Evolutionary conservation across 2,329 filamentous ascomycete species (phyloP).

Genomic region (Sclerotinia nivalis): DNA sequence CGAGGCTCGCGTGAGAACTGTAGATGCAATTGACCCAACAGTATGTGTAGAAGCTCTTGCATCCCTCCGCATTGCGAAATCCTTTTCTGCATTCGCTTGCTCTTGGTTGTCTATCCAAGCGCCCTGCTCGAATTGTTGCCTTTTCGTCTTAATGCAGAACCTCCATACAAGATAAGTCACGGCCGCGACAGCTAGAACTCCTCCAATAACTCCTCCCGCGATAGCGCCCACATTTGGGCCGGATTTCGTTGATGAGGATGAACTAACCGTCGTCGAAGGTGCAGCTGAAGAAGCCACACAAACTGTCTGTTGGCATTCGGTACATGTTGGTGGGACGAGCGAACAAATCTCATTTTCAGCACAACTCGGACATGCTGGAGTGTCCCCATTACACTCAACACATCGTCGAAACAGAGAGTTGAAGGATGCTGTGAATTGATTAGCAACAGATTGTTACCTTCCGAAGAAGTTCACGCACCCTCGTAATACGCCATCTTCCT

Average conservation of each 20-base stretch:
- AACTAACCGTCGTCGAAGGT: slow-evolving; percentile 31
- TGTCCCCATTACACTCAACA: slow-evolving; percentile 51
- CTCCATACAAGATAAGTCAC: slow-evolving; percentile 81
- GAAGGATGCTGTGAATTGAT: slow-evolving; percentile 36
- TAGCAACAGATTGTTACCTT: slow-evolving; percentile 25
- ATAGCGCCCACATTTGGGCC: slow-evolving; percentile 79
- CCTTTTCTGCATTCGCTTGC: slow-evolving; percentile 55
- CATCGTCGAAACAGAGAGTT: slow-evolving; percentile 57
- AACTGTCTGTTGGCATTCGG: slow-evolving; percentile 56
- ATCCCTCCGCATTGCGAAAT: slow-evolving; percentile 55
- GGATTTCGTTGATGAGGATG: slow-evolving; percentile 42
- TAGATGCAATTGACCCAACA: slow-evolving; percentile 91
- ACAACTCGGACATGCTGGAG: slow-evolving; percentile 63
- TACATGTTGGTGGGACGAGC: slow-evolving; percentile 59
- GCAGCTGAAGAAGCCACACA: slow-evolving; percentile 50
- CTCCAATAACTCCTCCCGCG: slow-evolving; percentile 87
- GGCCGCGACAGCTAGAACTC: slow-evolving; percentile 71
- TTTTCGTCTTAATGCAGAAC: slow-evolving; percentile 80
- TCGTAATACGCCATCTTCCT: slow-evolving; percentile 21
- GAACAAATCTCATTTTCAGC: slow-evolving; percentile 56
- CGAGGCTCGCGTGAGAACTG: slow-evolving; percentile 90
- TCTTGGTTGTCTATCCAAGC: slow-evolving; percentile 54
- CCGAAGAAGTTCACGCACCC: slow-evolving; percentile 20
- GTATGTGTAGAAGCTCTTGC: slow-evolving; percentile 78
- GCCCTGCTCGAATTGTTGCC: slow-evolving; percentile 63